Evolutionary conservation across 129 eudicot genomes (phyloP).

Genomic region (Chrysanthemum seticuspe): DNA sequence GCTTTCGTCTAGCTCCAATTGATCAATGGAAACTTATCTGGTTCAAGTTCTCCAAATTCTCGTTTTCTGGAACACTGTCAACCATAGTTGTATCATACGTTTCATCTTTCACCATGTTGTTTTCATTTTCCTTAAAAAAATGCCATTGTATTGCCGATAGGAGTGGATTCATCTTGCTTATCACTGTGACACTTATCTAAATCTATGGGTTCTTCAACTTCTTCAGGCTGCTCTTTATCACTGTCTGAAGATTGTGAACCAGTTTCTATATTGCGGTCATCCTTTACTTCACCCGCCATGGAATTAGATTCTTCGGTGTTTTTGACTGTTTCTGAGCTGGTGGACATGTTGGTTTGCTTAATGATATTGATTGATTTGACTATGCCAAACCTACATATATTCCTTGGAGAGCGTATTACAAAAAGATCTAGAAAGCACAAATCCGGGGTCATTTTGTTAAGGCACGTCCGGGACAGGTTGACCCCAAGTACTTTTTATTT

Average conservation of each 20-base stretch:
- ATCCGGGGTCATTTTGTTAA: too few species aligned
- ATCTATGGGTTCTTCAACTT: conserved; percentile 18
- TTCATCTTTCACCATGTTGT: conserved; percentile 38
- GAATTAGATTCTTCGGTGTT: conserved; percentile 18
- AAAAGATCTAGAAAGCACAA: background rate
- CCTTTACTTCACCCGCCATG: conserved; percentile 10
- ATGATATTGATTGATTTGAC: conserved; percentile 67
- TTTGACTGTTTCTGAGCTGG: conserved; percentile 30
- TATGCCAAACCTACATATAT: conserved; percentile 74
- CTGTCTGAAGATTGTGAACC: background rate
- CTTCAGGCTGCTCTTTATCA: conserved; percentile 35
- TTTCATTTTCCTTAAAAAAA: conserved; percentile 22
- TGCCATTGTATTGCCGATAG: conserved; percentile 14
- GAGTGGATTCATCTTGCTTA: conserved; percentile 3
- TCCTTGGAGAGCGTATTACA: background rate
- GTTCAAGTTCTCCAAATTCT: conserved; percentile 19
- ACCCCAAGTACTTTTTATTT: too few species aligned
- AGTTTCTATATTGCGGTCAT: too few species aligned
- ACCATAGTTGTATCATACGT: conserved; percentile 21
- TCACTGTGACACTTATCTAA: conserved; percentile 6
- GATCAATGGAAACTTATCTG: conserved; percentile 16
- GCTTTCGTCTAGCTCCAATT: conserved; percentile 25
- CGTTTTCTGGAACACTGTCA: conserved; percentile 25
- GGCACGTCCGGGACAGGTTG: too few species aligned
- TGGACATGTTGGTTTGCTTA: conserved; percentile 36